Conservation (phyloP, 2,329 filamentous ascomycete genomes). For the Exophiala aquamarina region DNA sequence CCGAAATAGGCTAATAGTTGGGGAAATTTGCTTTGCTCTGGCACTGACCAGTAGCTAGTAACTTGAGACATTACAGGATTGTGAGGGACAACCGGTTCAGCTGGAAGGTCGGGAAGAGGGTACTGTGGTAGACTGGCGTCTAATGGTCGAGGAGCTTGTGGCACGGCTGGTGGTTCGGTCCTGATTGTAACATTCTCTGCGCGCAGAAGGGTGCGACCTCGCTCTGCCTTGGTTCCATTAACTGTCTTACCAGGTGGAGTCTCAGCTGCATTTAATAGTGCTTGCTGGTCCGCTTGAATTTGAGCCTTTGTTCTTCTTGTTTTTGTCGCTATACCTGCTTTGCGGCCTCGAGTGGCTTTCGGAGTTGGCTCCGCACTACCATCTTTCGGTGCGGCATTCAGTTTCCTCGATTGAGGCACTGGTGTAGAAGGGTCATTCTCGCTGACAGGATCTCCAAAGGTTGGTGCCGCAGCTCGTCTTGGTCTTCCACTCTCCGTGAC, state of each 20-base stretch:
- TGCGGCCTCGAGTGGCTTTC: slow-evolving; percentile 25
- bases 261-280: slow-evolving; percentile 16
- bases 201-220: slow-evolving; percentile 20
- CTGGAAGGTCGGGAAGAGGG: slow-evolving; percentile 8
- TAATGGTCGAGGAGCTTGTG: slow-evolving; percentile 10
- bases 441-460: slow-evolving; percentile 40
- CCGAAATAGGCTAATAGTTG: slow-evolving; percentile 48
- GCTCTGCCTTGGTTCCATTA: slow-evolving; percentile 10
- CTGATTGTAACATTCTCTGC: slow-evolving; percentile 18
- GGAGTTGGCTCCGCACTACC: slow-evolving; percentile 31
- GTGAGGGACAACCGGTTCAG: slow-evolving; percentile 3
- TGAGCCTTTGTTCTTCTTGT: slow-evolving; percentile 28
- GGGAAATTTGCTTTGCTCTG: slow-evolving; percentile 49
- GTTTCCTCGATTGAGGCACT: slow-evolving; percentile 31
- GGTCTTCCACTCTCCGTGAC: slow-evolving; percentile 53
- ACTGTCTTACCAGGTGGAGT: slow-evolving; percentile 18
- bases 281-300: slow-evolving; percentile 25
- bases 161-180: slow-evolving; percentile 8
- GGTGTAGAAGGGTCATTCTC: slow-evolving; percentile 35
- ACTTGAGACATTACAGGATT: slow-evolving; percentile 34
- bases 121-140: slow-evolving; percentile 16
- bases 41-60: slow-evolving; percentile 54
- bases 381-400: slow-evolving; percentile 28
- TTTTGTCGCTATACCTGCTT: slow-evolving; percentile 26
- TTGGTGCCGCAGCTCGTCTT: slow-evolving; percentile 50